Evolutionary conservation across 139 green algal species (phyloP).

Genomic region (Volvox africanus): DNA sequence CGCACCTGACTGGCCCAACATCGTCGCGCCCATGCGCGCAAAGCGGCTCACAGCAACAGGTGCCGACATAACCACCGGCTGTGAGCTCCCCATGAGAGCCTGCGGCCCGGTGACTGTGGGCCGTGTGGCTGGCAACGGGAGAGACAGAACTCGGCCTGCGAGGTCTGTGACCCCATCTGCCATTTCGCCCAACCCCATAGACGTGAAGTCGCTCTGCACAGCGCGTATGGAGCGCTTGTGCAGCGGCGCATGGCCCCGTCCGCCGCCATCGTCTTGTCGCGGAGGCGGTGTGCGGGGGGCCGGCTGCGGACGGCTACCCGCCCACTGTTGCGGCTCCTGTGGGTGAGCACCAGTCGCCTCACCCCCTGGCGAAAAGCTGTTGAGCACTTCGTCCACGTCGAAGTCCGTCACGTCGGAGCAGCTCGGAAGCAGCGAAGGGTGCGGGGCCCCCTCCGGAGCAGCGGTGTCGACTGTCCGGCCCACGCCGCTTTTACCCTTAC

Average conservation of each 20-base stretch:
- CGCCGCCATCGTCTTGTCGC: too few species aligned
- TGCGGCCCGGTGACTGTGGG: neutral
- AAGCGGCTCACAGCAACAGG: constrained; percentile 10
- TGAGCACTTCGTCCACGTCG: constrained; percentile 36
- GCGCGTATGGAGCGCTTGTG: constrained; percentile 17
- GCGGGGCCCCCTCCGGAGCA: neutral
- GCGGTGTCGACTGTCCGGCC: neutral
- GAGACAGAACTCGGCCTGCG: constrained; percentile 18
- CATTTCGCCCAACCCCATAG: neutral
- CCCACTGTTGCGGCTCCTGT: neutral
- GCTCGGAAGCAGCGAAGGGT: neutral
- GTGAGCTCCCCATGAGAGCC: neutral
- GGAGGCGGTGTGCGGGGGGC: neutral
- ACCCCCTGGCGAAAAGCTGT: neutral
- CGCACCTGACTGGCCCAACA: neutral
- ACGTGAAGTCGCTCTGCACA: constrained; percentile 28
- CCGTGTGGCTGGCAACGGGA: constrained; percentile 1
- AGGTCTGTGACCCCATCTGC: neutral
- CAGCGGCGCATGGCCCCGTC: neutral
- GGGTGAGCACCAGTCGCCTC: neutral
- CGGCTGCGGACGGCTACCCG: constrained; percentile 6
- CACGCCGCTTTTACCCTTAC: neutral
- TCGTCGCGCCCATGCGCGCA: constrained; percentile 8
- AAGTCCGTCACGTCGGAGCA: constrained; percentile 1
- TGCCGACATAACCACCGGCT: neutral